Evolutionary conservation across 768 basidiomycete species (phyloP).

Genomic region (Rhodocollybia butyracea): DNA sequence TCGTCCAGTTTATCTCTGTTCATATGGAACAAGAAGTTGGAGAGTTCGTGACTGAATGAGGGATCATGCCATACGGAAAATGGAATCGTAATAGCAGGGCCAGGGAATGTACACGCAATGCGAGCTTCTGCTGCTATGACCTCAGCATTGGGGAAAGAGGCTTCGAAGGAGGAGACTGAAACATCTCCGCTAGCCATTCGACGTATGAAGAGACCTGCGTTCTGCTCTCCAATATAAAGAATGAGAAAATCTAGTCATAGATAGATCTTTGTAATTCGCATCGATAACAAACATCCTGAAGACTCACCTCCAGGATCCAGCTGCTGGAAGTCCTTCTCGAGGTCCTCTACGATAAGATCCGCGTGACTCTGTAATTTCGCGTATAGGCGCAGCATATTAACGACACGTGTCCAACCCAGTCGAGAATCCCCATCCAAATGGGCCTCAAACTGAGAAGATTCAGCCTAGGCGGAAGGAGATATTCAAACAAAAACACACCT

Average conservation of each 20-base stretch:
- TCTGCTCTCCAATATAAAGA: slow-evolving; percentile 42
- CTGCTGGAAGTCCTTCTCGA: not conserved
- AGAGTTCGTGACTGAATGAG: slow-evolving; percentile 31
- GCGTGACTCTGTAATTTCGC: not conserved
- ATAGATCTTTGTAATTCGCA: not conserved
- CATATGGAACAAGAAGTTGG: slow-evolving; percentile 37
- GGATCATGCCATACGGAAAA: slow-evolving; percentile 22
- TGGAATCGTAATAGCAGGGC: slow-evolving; percentile 37
- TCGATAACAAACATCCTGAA: not conserved
- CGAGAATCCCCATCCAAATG: not conserved
- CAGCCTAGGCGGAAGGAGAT: not conserved
- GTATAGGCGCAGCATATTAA: not conserved
- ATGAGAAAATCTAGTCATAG: slow-evolving; percentile 15
- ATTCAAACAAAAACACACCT: not conserved
- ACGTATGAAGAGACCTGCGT: slow-evolving; percentile 43
- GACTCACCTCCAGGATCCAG: not conserved
- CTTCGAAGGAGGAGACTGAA: slow-evolving; percentile 45
- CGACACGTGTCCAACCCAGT: not conserved
- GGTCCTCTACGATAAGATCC: not conserved
- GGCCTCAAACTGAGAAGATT: not conserved
- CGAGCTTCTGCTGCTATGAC: slow-evolving; percentile 40
- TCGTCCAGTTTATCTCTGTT: slow-evolving; percentile 28
- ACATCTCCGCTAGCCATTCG: slow-evolving; percentile 19
- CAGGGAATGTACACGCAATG: slow-evolving; percentile 43
- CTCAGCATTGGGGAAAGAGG: slow-evolving; percentile 29